A percentile compares a stretch with the other conserved stretches of the same genome.
Conservation (phyloP, 306 rosid species). For the Ceratonia siliqua region DNA sequence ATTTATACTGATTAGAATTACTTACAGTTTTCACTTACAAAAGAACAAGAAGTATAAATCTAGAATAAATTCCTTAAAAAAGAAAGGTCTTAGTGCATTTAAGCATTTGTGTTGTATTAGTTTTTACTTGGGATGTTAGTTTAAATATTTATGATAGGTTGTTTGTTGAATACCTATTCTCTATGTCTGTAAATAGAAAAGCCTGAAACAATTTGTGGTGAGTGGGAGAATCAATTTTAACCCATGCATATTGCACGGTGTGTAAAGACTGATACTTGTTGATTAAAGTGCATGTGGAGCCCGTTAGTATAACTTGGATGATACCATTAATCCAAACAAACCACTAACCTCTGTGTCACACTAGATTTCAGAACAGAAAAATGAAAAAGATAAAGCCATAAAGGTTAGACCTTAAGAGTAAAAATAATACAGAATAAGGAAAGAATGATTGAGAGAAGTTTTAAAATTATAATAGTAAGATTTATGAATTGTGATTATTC, state of each 20-base stretch:
- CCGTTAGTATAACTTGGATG: not conserved
- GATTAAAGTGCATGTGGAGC: not conserved
- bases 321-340: not conserved
- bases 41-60: no score
- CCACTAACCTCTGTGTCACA: not conserved
- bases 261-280: not conserved
- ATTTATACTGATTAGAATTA: no score
- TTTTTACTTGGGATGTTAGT: no score
- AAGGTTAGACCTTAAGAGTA: no score
- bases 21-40: no score
- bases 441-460: not conserved
- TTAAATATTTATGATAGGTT: not conserved
- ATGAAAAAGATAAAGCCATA: no score
- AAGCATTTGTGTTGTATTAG: not conserved
- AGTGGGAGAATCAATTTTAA: not conserved
- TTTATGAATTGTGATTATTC: no score
- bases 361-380: not conserved
- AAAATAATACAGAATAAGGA: not conserved
- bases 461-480: not conserved
- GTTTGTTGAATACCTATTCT: not conserved
- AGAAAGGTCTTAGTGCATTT: not conserved
- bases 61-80: not conserved
- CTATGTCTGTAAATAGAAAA: not conserved
- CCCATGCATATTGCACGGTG: not conserved
- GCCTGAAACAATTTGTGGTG: not conserved